Base-by-base conservation (phyloP, 179 eudicot species). In the Drosera spatulata region DNA sequence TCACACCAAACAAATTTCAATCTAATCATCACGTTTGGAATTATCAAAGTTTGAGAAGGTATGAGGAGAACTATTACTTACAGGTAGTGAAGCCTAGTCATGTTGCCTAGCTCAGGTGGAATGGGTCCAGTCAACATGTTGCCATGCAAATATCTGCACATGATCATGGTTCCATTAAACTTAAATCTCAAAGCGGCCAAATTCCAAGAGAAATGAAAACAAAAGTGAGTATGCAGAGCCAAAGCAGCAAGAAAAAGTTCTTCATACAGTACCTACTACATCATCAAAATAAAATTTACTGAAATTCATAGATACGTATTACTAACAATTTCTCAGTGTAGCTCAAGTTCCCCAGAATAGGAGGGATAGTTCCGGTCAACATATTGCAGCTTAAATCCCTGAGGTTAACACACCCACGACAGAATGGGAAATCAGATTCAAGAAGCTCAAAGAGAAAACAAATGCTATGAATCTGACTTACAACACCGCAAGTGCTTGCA, bases 401-500 rank as follows among this genome's bases (percentile, higher is more conserved):
- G 82, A 40, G 39, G 66, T 50, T 4, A 22, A 22, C 33, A 22
- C 7, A 56, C 15, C 0, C 0, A 22, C 33, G 33, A 22, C 33
- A 22, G 33, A 22, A 22, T 22, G 33, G 10, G 15, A 61, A 22
- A 5, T 7, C 4, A 4, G 15, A 60, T 38, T 46, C 53, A 58
- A 41, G 10, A n/a, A 58, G 13, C 3, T 41, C 47, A 6, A 47
- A 40, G 4, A 13, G 38, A 3, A 10, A 37, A 58, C 10, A 2
- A 41, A 10, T 39, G 12, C 10, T 1, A 58, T n/a, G 38, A 59
- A 51, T 2, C 5, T 3, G 22, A 81, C 99, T 83, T 77, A 94
- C 99, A 94, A 56, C 60, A 94, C 99, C 11, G 99, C 97, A 69
- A 94, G 91, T 59, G 99, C 99, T 77, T 94, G 99, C 99, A 94